phyloP scores from a whole-genome alignment of 2,329 filamentous ascomycete genomes.

The Venturia asperata region DNA sequence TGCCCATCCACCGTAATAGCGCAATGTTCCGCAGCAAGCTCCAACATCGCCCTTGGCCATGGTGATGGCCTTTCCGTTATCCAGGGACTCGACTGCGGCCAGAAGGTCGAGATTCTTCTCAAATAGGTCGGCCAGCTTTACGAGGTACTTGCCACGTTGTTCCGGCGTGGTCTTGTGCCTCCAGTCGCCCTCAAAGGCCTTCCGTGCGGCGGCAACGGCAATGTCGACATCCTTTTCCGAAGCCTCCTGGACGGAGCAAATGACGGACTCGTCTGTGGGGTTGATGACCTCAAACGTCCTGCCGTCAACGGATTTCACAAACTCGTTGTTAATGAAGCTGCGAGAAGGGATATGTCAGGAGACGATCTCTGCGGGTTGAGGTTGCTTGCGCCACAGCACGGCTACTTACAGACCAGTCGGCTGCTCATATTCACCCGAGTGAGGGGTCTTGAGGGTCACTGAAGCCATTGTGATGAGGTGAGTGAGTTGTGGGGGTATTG shows the following conservation, averaged over 20 bases:
- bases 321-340: conserved; percentile 92
- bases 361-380: background rate
- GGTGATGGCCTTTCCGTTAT: conserved; percentile 76
- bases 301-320: conserved; percentile 73
- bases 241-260: conserved; percentile 74
- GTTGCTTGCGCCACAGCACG: background rate
- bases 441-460: conserved; percentile 60
- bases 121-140: conserved; percentile 71
- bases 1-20: conserved; percentile 86
- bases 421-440: conserved; percentile 52
- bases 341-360: background rate
- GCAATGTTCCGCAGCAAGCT: conserved; percentile 61
- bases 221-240: conserved; percentile 78
- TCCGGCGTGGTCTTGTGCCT: conserved; percentile 65
- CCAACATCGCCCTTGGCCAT: conserved; percentile 71
- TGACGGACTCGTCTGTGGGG: conserved; percentile 76
- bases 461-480: conserved; percentile 36
- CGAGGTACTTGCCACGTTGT: conserved; percentile 60
- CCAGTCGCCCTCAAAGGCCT: conserved; percentile 65
- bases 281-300: conserved; percentile 91
- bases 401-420: conserved; percentile 46
- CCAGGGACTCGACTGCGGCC: conserved; percentile 75
- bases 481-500: background rate
- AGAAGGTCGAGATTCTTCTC: conserved; percentile 72
- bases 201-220: conserved; percentile 77